Conservation (phyloP, 73 alveolate species). For the Paramecium bursaria region DNA sequence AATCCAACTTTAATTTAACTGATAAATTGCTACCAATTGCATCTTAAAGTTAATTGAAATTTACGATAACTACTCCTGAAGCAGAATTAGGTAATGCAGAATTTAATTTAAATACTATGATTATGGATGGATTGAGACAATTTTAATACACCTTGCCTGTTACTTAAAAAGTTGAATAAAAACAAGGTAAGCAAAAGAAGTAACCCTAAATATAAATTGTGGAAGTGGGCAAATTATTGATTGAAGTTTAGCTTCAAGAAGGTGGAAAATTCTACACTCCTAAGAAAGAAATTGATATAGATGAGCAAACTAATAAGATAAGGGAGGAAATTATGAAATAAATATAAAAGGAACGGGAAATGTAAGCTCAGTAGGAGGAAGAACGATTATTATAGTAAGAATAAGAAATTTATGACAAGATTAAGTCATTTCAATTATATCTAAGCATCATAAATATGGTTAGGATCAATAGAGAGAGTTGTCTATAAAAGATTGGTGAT, state of each 20-base stretch:
- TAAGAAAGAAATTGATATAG: conserved; percentile 42
- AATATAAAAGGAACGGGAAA: conserved; percentile 5
- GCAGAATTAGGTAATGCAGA: conserved; percentile 29
- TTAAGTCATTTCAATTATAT: conserved; percentile 9
- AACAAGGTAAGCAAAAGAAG: background rate
- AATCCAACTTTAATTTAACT: conserved; percentile 16
- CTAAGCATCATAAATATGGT: background rate
- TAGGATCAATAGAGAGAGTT: background rate
- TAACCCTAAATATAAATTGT: background rate
- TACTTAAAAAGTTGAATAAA: background rate
- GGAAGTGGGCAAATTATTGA: background rate
- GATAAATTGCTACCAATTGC: conserved; percentile 1
- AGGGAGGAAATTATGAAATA: background rate
- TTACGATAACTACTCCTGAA: conserved; percentile 10
- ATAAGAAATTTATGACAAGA: conserved; percentile 1
- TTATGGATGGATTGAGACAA: background rate
- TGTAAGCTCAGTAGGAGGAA: background rate
- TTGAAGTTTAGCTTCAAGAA: conserved; percentile 9
- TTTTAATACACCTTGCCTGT: background rate
- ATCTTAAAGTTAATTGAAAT: background rate
- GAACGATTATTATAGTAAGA: background rate
- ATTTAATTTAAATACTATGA: background rate
- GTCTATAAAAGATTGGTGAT: conserved; percentile 22
- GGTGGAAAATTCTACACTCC: background rate
- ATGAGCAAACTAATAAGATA: conserved; percentile 31